Evolutionary conservation across 169 alveolate species (phyloP), one percentile per base, ranked within the genome.

Genomic region (Plasmodium falciparum): DNA sequence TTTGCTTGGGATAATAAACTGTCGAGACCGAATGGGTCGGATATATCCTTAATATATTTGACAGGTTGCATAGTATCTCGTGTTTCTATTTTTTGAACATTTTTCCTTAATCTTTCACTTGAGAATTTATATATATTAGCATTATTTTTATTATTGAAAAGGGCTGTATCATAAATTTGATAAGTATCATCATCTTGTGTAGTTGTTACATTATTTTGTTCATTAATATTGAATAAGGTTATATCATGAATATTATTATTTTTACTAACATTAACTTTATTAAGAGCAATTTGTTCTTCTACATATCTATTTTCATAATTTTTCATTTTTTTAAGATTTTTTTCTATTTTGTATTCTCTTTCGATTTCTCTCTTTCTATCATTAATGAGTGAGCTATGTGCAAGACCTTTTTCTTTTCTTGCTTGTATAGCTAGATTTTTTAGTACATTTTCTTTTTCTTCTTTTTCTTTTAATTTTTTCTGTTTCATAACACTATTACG

Each of bases 391-490:
- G 91, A 85, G 52, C 62, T 71, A 22, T 71, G 75, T 15, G 85
- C 72, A 33, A 39, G 52, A 15, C 86, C 70, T 85, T 85, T 96
- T 94, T 95, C 99, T 89, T 89, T 96, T 89, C 98, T 90, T 20
- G 98, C 98, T 90, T 96, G 95, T 52, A 96, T 98, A 63, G 98
- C 98, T 83, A 96, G 94, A 91, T 93, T 96, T 70, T 96, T 94
- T 80, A 96, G 93, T 90, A 93, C 97, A 94, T 94, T 97, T 94
- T 97, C 99, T 73, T 97, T 91, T 73, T 94, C 95, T 97, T 94
- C 97, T 88, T 96, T 98, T 76, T 95, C 98, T 93, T 91, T 95
- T 72, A 93, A 95, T 94, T 94, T 97, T 85, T 96, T 94, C 63
- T 96, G 96, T 88, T 96, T 96, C 24, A 93, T 89, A 49, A 98